A percentile compares a stretch with the other conserved stretches of the same genome.
Evolutionary conservation across 306 rosid genomes (phyloP).

Genomic region (Rosa persica): DNA sequence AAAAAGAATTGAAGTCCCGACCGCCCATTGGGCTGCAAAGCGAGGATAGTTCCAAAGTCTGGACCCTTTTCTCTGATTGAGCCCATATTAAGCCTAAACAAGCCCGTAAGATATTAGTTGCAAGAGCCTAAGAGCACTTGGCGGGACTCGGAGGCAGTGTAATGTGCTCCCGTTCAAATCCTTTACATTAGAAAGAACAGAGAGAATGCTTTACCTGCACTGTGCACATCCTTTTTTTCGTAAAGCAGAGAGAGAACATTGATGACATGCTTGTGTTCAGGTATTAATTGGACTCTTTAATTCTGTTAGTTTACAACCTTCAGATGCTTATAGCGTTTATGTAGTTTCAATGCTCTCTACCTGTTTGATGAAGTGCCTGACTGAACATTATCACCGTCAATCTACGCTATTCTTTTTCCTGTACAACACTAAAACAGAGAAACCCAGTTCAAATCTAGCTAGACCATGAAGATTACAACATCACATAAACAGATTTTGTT

Average conservation of each 20-base stretch:
- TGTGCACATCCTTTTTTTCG: background rate
- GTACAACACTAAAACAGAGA: background rate
- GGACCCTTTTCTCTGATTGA: background rate
- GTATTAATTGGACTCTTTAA: background rate
- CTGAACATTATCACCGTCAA: conserved; percentile 8
- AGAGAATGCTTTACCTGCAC: background rate
- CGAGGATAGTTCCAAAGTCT: background rate
- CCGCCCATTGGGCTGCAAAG: background rate
- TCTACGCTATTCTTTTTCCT: background rate
- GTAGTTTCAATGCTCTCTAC: background rate
- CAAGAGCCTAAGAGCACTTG: background rate
- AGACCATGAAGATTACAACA: background rate
- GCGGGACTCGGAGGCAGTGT: background rate
- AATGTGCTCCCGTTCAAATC: background rate
- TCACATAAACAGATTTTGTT: background rate
- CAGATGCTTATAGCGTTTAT: background rate
- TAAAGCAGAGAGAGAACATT: background rate
- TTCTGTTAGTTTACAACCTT: background rate
- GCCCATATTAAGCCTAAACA: background rate
- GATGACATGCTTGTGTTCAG: background rate
- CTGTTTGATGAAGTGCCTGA: conserved; percentile 41
- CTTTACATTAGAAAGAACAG: background rate
- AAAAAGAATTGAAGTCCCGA: too few relatives aligned
- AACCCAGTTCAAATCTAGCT: conserved; percentile 10
- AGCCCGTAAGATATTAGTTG: background rate